Conservation (phyloP, 2,329 filamentous ascomycete genomes). For the Dothistroma pini region DNA sequence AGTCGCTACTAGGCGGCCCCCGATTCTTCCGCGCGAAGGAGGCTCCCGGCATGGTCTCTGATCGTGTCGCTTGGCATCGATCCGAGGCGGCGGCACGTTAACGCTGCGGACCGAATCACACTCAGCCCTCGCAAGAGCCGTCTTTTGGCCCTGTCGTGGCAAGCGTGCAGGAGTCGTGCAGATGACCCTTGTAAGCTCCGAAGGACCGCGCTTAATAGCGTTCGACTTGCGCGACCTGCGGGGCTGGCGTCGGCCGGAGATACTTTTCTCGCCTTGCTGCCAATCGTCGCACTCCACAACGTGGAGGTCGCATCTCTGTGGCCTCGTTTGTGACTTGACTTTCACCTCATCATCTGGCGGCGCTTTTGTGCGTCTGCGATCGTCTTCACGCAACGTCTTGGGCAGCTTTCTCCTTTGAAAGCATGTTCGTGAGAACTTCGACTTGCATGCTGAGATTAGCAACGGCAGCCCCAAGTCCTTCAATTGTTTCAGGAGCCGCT, state of each 20-base stretch:
- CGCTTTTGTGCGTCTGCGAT: conserved; percentile 10
- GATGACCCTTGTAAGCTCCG: conserved; percentile 4
- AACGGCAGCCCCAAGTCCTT: conserved; percentile 22
- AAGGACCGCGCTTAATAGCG: conserved; percentile 14
- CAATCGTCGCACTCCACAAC: conserved; percentile 8
- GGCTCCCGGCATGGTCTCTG: neutral
- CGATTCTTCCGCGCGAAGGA: neutral
- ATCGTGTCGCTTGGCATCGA: conserved; percentile 2
- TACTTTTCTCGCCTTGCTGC: conserved; percentile 1
- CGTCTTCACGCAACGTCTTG: conserved; percentile 6
- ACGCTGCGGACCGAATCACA: conserved; percentile 7
- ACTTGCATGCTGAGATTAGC: conserved; percentile 23
- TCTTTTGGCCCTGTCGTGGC: neutral
- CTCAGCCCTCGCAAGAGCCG: conserved; percentile 3
- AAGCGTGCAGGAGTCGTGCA: conserved; percentile 3
- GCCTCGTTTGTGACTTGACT: conserved; percentile 6
- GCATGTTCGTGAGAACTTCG: conserved; percentile 17
- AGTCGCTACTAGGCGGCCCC: neutral
- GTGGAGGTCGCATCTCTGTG: conserved; percentile 9
- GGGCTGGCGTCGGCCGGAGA: neutral
- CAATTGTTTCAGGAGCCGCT: conserved; percentile 20
- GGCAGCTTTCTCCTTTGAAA: conserved; percentile 13
- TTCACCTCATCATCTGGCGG: conserved; percentile 9
- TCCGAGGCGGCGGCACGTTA: conserved; percentile 11
- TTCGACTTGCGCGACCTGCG: conserved; percentile 6